Percentiles rank a stretch among this genome's conserved stretches.
Conservation (phyloP, 1,139 yeast genomes). For the Suzukiozyma palmioleophila region DNA sequence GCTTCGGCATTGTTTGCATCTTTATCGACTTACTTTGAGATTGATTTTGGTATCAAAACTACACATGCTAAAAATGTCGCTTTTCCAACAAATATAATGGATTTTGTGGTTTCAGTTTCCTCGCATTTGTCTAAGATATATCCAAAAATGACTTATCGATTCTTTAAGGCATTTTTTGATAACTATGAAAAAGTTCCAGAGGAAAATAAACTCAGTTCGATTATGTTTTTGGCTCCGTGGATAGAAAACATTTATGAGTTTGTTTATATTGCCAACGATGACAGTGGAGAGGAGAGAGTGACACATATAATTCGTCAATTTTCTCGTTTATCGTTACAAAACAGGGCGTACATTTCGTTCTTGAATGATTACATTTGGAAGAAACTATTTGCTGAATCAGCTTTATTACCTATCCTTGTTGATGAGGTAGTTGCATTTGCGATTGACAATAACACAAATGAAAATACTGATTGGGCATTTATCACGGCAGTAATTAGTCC, state of each 20-base stretch:
- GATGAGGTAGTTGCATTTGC: conserved; percentile 75
- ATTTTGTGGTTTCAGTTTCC: conserved; percentile 60
- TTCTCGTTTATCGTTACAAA: conserved; percentile 56
- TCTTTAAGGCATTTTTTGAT: conserved; percentile 57
- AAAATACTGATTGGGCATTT: conserved; percentile 63
- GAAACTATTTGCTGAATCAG: conserved; percentile 56
- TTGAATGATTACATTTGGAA: conserved; percentile 65
- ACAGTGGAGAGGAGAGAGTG: conserved; percentile 57
- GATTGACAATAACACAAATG: conserved; percentile 63
- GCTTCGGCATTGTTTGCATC: conserved; percentile 66
- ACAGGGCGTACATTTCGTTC: conserved; percentile 32
- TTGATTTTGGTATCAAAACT: conserved; percentile 58
- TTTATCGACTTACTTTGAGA: conserved; percentile 53
- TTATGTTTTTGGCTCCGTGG: conserved; percentile 72
- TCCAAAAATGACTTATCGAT: conserved; percentile 61
- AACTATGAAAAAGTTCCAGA: conserved; percentile 45
- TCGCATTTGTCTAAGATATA: conserved; percentile 50
- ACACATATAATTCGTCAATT: conserved; percentile 61
- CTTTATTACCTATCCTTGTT: conserved; percentile 53
- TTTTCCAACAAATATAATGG: conserved; percentile 69
- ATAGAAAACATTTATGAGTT: conserved; percentile 60
- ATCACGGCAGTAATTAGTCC: conserved; percentile 66
- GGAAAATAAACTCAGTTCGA: conserved; percentile 33
- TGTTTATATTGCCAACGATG: conserved; percentile 50
- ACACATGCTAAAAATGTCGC: conserved; percentile 58